Conservation (phyloP, 208 protist genomes). For the Trypanosoma mega region DNA sequence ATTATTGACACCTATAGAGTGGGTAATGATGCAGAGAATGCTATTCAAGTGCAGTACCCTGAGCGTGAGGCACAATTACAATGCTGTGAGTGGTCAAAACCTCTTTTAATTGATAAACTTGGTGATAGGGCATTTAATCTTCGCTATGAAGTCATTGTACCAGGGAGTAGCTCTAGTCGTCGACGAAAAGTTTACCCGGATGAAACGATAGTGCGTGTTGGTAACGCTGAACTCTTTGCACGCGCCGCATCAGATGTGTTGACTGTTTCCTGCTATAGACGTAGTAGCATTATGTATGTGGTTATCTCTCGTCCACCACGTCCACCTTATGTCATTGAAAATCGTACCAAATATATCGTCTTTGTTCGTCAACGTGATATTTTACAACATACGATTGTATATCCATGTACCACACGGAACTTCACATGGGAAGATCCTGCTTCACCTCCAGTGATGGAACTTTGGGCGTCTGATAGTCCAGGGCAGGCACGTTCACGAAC, state of each 20-base stretch:
- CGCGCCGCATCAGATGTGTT: slow-evolving; percentile 50
- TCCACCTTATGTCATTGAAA: slow-evolving; percentile 75
- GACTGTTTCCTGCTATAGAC: slow-evolving; percentile 37
- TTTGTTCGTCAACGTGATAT: slow-evolving; percentile 43
- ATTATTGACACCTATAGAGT: slow-evolving; percentile 15
- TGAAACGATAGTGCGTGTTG: slow-evolving; percentile 29
- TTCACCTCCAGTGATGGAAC: slow-evolving; percentile 28
- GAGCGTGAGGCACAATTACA: slow-evolving; percentile 22
- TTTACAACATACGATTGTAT: slow-evolving; percentile 33
- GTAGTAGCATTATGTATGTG: slow-evolving; percentile 52
- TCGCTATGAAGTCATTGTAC: slow-evolving; percentile 33
- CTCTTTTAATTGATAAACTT: slow-evolving; percentile 43
- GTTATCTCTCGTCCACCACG: slow-evolving; percentile 41
- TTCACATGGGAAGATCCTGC: slow-evolving; percentile 61
- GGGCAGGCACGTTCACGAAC: neutral
- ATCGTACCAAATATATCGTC: slow-evolving; percentile 58
- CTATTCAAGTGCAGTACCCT: slow-evolving; percentile 26
- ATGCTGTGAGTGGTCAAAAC: slow-evolving; percentile 38
- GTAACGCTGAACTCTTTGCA: slow-evolving; percentile 37
- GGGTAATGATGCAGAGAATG: slow-evolving; percentile 2
- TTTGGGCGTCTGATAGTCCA: slow-evolving; percentile 28
- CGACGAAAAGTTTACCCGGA: neutral
- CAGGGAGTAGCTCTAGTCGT: neutral
- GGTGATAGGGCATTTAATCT: slow-evolving; percentile 56
- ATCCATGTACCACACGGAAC: slow-evolving; percentile 50